Evolutionary conservation across 768 basidiomycete species (phyloP).

Genomic region (Flagelloscypha sp.): DNA sequence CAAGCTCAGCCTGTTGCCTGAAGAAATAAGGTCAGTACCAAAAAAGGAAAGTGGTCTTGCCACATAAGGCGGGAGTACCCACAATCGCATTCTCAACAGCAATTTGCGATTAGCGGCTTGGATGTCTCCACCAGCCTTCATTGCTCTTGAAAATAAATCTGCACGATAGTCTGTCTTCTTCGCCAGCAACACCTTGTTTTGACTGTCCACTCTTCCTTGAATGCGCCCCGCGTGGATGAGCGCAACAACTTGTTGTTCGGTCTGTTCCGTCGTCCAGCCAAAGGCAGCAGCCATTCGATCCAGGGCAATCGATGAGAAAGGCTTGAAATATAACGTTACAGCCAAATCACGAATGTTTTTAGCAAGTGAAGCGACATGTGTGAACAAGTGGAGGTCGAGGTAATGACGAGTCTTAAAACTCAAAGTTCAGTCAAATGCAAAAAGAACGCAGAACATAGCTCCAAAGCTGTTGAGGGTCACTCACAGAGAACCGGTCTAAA

Average conservation of each 20-base stretch:
- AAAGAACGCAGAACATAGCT: background rate
- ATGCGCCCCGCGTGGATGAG: constrained; percentile 76
- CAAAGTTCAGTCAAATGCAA: background rate
- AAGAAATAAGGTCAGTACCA: background rate
- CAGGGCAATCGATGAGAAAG: constrained; percentile 71
- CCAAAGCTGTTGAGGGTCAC: constrained; percentile 5
- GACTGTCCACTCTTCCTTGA: constrained; percentile 78
- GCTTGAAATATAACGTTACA: constrained; percentile 82
- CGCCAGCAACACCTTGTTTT: constrained; percentile 80
- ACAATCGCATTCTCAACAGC: constrained; percentile 79
- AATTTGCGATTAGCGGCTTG: constrained; percentile 69
- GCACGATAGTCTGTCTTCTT: constrained; percentile 73
- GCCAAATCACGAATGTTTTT: constrained; percentile 69
- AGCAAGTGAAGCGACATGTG: constrained; percentile 59
- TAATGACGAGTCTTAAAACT: constrained; percentile 62
- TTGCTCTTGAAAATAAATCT: constrained; percentile 66
- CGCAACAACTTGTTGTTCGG: constrained; percentile 64
- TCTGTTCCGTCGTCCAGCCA: constrained; percentile 66
- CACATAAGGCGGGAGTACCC: constrained; percentile 22
- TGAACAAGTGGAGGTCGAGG: constrained; percentile 68
- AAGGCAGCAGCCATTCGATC: constrained; percentile 82
- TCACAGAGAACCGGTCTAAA: constrained; percentile 64
- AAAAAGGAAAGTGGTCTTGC: background rate
- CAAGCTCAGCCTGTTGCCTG: constrained; percentile 76
- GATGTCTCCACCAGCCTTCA: constrained; percentile 66